Percentiles rank a stretch among this genome's conserved stretches.
These are phyloP conservation scores for Luvunga scandens DNA, from an alignment of 345 rosid genomes.

Conservation along the genomic window DNA sequence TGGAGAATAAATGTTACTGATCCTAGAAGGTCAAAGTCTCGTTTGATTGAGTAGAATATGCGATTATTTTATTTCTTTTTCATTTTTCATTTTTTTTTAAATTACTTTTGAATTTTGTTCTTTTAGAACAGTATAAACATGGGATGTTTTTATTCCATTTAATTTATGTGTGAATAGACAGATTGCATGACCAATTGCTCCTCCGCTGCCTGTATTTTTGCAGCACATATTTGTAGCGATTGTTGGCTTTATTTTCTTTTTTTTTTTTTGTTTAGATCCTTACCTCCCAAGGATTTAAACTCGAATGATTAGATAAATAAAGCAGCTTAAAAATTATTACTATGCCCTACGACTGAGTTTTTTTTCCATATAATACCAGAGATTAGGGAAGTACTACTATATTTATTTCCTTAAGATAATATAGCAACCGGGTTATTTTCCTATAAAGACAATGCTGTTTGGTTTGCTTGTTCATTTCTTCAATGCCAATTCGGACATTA, in stretches of 20 bases:
- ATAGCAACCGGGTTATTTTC: neutral
- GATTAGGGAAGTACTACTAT: too few relatives aligned
- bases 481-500: neutral
- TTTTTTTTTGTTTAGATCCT: neutral
- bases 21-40: constrained; percentile 53
- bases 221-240: neutral
- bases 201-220: neutral
- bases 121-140: constrained; percentile 1
- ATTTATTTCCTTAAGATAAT: neutral
- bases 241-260: neutral
- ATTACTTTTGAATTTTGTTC: neutral
- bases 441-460: neutral
- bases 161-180: constrained; percentile 26
- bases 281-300: too few relatives aligned
- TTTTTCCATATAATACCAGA: too few relatives aligned
- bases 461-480: neutral
- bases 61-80: neutral
- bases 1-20: constrained; percentile 83
- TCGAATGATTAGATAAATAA: too few relatives aligned
- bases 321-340: too few relatives aligned
- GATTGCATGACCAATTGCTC: neutral
- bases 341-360: too few relatives aligned
- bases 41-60: constrained; percentile 33
- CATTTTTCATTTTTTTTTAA: too few relatives aligned
- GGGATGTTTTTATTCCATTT: constrained; percentile 13